Conservation (phyloP, 2,329 filamentous ascomycete genomes). For the Calonectria pteridis region DNA sequence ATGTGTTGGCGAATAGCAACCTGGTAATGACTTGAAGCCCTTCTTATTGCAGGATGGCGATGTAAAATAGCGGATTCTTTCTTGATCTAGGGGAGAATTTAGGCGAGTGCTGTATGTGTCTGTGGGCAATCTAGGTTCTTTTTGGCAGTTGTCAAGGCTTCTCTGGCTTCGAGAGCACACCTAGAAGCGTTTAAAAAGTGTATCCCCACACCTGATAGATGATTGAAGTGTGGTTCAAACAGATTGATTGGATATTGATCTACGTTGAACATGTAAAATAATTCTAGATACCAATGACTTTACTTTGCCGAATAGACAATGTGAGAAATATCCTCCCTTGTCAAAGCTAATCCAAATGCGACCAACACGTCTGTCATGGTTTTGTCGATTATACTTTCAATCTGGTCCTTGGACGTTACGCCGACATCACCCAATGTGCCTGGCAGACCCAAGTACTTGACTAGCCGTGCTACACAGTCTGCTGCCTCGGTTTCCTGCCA, state of each 20-base stretch:
- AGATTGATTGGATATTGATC: not conserved
- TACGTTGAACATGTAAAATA: not conserved
- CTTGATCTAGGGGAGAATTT: too few species aligned
- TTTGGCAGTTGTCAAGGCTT: too few species aligned
- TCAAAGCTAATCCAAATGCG: not conserved
- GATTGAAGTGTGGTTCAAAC: too few species aligned
- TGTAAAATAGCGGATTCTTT: too few species aligned
- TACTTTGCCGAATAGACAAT: not conserved
- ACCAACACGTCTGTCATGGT: conserved; percentile 1
- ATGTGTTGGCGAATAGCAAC: not conserved
- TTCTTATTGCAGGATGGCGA: too few species aligned
- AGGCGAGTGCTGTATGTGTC: too few species aligned
- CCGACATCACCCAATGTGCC: not conserved
- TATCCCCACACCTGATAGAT: too few species aligned
- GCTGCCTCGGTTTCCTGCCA: not conserved
- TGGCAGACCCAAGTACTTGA: not conserved
- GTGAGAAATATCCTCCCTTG: not conserved
- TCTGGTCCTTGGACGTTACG: not conserved
- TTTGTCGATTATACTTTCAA: not conserved
- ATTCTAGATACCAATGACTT: not conserved
- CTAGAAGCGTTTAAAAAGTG: too few species aligned
- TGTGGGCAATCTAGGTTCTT: too few species aligned
- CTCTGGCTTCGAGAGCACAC: too few species aligned
- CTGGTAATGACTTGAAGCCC: too few species aligned
- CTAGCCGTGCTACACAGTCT: not conserved